A percentile compares a stretch with the other conserved stretches of the same genome.
Conservation (phyloP, 1,284 basidiomycete genomes). For the Pseudozyma pruni region DNA sequence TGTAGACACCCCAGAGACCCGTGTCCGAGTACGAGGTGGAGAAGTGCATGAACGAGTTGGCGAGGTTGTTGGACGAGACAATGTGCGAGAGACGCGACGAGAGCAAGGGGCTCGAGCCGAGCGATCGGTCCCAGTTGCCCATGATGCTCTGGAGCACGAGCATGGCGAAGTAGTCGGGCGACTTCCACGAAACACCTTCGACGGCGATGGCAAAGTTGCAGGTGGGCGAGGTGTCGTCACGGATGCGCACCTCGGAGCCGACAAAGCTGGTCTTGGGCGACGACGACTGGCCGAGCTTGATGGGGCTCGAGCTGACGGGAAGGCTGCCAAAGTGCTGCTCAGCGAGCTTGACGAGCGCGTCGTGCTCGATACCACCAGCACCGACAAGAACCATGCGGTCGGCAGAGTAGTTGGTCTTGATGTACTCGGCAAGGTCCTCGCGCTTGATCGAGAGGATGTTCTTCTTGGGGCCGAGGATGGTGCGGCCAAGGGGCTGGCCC, state of each 20-base stretch:
- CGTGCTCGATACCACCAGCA: slow-evolving; percentile 92
- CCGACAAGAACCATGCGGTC: slow-evolving; percentile 99
- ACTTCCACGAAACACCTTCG: slow-evolving; percentile 97
- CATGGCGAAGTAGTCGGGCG: slow-evolving; percentile 99
- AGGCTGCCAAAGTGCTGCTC: slow-evolving; percentile 91
- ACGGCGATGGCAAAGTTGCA: slow-evolving; percentile 96
- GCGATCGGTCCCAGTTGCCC: slow-evolving; percentile 98
- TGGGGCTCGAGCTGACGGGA: slow-evolving; percentile 86
- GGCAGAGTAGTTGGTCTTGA: slow-evolving; percentile 96
- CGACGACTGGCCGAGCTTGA: slow-evolving; percentile 78
- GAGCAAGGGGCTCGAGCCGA: slow-evolving; percentile 88
- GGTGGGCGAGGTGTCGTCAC: slow-evolving; percentile 88
- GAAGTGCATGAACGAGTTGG: slow-evolving; percentile 99
- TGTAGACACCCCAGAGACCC: slow-evolving; percentile 98
- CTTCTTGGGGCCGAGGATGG: slow-evolving; percentile 94
- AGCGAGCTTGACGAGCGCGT: slow-evolving; percentile 91
- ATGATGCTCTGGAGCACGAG: slow-evolving; percentile 98
- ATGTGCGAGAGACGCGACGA: slow-evolving; percentile 92
- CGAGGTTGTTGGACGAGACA: slow-evolving; percentile 91
- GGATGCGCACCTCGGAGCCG: slow-evolving; percentile 94
- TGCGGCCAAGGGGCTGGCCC: slow-evolving; percentile 92
- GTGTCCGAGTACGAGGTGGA: slow-evolving; percentile 99
- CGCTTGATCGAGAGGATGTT: slow-evolving; percentile 97
- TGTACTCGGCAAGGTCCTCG: slow-evolving; percentile 88
- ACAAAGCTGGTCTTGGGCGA: slow-evolving; percentile 78